Evolutionary conservation across 2,329 filamentous ascomycete genomes (phyloP).

Genomic region (Talaromyces sp.): DNA sequence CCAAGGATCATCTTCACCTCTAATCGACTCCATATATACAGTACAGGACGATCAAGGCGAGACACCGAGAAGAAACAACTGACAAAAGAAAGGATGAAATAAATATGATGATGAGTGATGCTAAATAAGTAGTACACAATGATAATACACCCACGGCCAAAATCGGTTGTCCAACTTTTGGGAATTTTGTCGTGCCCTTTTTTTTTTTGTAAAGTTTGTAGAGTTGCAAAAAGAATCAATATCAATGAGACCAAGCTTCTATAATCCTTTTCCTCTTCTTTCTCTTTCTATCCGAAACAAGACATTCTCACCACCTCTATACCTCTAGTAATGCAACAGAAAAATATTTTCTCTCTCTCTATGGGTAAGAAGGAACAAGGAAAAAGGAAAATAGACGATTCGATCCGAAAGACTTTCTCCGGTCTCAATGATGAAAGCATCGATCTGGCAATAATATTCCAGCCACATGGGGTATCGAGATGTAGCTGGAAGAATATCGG

Average conservation of each 20-base stretch:
- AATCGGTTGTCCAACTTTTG: slow-evolving; percentile 14
- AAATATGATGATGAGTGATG: slow-evolving; percentile 16
- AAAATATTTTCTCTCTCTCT: slow-evolving; percentile 9
- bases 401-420: not conserved
- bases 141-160: slow-evolving; percentile 16
- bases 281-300: slow-evolving; percentile 12
- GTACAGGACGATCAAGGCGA: slow-evolving; percentile 1
- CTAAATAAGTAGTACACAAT: slow-evolving; percentile 18
- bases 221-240: not conserved
- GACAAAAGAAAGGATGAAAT: slow-evolving; percentile 14
- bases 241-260: slow-evolving; percentile 12
- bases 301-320: slow-evolving; percentile 10
- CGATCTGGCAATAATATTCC: slow-evolving; percentile 7
- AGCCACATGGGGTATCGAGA: not conserved
- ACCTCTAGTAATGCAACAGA: slow-evolving; percentile 10
- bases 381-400: slow-evolving; percentile 9
- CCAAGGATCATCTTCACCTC: not conserved
- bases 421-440: slow-evolving; percentile 3
- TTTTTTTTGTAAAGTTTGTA: slow-evolving; percentile 2
- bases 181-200: slow-evolving; percentile 15
- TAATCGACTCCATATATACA: slow-evolving; percentile 5
- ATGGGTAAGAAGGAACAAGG: slow-evolving; percentile 3
- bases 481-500: slow-evolving; percentile 2
- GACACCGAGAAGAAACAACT: not conserved
- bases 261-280: slow-evolving; percentile 10